Evolutionary conservation across 108 stramenopile genomes (phyloP).

Genomic region (Conticribra guillardii): DNA sequence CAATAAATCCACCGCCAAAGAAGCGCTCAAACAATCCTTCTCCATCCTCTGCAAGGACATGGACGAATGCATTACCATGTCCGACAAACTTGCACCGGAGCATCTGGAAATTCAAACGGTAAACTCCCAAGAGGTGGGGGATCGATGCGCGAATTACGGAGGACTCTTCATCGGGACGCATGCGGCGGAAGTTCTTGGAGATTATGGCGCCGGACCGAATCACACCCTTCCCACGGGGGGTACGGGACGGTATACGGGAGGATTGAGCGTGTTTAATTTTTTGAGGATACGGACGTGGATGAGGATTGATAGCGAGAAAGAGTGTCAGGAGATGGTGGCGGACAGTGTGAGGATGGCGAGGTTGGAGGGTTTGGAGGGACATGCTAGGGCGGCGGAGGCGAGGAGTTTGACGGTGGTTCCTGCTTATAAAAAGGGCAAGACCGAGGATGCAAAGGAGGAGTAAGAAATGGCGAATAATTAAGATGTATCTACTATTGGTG

Average conservation of each 20-base stretch:
- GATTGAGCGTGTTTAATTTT: slow-evolving; percentile 96
- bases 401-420: slow-evolving; percentile 59
- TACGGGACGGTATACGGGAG: slow-evolving; percentile 97
- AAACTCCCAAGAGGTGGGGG: slow-evolving; percentile 75
- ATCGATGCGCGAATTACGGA: slow-evolving; percentile 90
- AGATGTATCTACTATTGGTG: too few relatives aligned
- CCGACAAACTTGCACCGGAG: slow-evolving; percentile 94
- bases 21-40: slow-evolving; percentile 84
- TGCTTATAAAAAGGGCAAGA: slow-evolving; percentile 33
- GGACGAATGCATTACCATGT: slow-evolving; percentile 86
- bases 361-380: slow-evolving; percentile 97
- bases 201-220: slow-evolving; percentile 99
- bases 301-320: slow-evolving; percentile 77
- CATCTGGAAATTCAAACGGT: slow-evolving; percentile 97
- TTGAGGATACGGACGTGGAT: slow-evolving; percentile 96
- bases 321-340: slow-evolving; percentile 81
- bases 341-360: slow-evolving; percentile 95
- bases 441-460: too few relatives aligned
- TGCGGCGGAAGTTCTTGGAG: slow-evolving; percentile 98
- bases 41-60: slow-evolving; percentile 81
- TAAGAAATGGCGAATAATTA: too few relatives aligned
- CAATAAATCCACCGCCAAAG: slow-evolving; percentile 82
- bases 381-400: slow-evolving; percentile 95
- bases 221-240: slow-evolving; percentile 99
- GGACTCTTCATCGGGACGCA: slow-evolving; percentile 94